Evolutionary conservation across 345 rosid species (phyloP).

Genomic region (Carallia pectinifolia): DNA sequence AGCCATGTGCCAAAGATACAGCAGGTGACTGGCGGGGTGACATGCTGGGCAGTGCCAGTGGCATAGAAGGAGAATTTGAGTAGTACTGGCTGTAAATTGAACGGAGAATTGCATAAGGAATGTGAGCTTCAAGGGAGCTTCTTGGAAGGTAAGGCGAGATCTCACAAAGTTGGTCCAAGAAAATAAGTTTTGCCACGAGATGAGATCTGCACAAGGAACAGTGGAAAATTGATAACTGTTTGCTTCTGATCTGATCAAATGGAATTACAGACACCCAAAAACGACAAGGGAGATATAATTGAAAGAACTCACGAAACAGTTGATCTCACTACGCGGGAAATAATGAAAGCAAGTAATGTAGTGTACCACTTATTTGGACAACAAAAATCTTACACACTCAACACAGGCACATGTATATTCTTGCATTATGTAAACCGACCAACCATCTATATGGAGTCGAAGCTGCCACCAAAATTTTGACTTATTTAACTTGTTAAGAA

Average conservation of each 20-base stretch:
- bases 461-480: too few species aligned
- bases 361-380: too few species aligned
- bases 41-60: slow-evolving; percentile 44
- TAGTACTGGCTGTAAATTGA: slow-evolving; percentile 91
- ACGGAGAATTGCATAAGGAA: slow-evolving; percentile 80
- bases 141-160: slow-evolving; percentile 86
- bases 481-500: too few species aligned
- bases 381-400: too few species aligned
- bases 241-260: neutral
- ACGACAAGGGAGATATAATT: too few species aligned
- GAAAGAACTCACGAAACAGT: too few species aligned
- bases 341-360: too few species aligned
- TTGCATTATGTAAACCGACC: too few species aligned
- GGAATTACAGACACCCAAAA: too few species aligned
- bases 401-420: too few species aligned
- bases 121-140: slow-evolving; percentile 80
- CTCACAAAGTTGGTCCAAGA: slow-evolving; percentile 95
- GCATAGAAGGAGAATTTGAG: slow-evolving; percentile 61
- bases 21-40: slow-evolving; percentile 84
- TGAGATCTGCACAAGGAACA: slow-evolving; percentile 59
- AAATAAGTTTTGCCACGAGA: slow-evolving; percentile 87
- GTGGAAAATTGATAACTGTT: neutral
- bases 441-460: too few species aligned
- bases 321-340: too few species aligned
- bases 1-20: slow-evolving; percentile 58